A percentile compares a stretch with the other conserved stretches of the same genome.
phyloP scores from a whole-genome alignment of 208 protist species.

The Leishmania mexicana region DNA sequence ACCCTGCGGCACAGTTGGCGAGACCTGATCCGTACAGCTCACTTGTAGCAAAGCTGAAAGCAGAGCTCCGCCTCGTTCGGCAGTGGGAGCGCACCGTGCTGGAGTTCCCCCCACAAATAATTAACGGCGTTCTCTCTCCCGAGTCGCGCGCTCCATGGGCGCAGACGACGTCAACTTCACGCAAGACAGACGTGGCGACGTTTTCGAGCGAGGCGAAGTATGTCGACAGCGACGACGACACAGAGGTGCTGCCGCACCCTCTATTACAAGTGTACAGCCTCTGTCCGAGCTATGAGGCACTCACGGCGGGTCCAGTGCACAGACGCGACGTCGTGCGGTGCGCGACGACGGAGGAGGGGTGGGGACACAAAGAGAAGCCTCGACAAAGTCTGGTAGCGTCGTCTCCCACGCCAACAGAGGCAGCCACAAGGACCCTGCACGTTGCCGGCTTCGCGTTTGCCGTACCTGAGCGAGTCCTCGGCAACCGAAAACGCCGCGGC shows the following conservation, averaged over 20 bases:
- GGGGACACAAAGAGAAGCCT: neutral
- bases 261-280: conserved; percentile 23
- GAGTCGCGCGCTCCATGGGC: conserved; percentile 9
- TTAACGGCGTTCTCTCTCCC: conserved; percentile 23
- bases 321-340: conserved; percentile 7
- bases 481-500: neutral
- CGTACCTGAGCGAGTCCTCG: neutral
- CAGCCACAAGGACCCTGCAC: neutral
- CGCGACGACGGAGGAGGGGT: neutral
- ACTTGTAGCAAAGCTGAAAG: conserved; percentile 8
- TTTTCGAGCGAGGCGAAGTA: neutral
- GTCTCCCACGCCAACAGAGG: neutral
- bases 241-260: conserved; percentile 20
- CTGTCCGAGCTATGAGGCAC: conserved; percentile 36
- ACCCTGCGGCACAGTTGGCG: neutral
- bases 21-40: neutral
- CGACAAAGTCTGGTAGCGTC: neutral
- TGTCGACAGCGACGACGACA: neutral
- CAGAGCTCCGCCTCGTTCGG: conserved; percentile 24
- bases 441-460: neutral
- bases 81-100: conserved; percentile 31
- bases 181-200: neutral
- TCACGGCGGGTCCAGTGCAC: conserved; percentile 19
- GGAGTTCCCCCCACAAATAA: conserved; percentile 12
- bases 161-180: too few species aligned